Base-by-base conservation (phyloP, 441 rosid species). In the Erodium chrysanthum region DNA sequence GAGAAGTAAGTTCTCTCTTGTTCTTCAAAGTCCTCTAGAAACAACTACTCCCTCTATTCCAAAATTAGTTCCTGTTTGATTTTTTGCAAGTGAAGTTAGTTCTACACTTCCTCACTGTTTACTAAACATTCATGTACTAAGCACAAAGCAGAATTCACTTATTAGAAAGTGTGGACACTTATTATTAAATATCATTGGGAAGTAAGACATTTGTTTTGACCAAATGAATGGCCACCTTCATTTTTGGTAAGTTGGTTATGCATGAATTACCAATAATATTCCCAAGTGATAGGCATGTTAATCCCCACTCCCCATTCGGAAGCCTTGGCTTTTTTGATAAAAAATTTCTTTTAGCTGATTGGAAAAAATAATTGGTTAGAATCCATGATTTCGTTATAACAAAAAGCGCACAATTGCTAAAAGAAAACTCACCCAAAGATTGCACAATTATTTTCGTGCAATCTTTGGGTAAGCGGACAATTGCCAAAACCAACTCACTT, bases 1-100 rank as follows among this genome's bases (percentile, higher is more conserved):
- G 96, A 66, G 96, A 94, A 72, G 99, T 86, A 81, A 78, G 91
- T 58, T 37, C 27, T 69, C 33, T 61, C n/a, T 63, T 15, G 31
- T 66, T 62, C 46, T 27, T 59, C 35, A n/a, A 37, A 37, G 66
- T n/a, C 6, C 18, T 46, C 54, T 46, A 46, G 18, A 46, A 46
- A 37, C 42, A 37, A 33, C 40, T 33, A 1, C 40, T 33, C 40
- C 42, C 42, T 46, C 18, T 5, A 7, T 46, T 46, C 18, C 7
- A 46, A 46, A 46, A n/a, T n/a, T 3, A 46, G 54, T 46, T 46
- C 54, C n/a, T 14, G 18, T 46, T n/a, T 46, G 17, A 46, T 46
- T 46, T 46, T 12, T 46, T 46, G 18, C 20, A 46, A 46, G 54
- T n/a, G 54, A 46, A 46, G 54, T 46, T 46, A 46, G 54, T n/a